A percentile compares a stretch with the other conserved stretches of the same genome.
Conservation (phyloP, 192 early-diverging fungal species). For the Backusella luteola region DNA sequence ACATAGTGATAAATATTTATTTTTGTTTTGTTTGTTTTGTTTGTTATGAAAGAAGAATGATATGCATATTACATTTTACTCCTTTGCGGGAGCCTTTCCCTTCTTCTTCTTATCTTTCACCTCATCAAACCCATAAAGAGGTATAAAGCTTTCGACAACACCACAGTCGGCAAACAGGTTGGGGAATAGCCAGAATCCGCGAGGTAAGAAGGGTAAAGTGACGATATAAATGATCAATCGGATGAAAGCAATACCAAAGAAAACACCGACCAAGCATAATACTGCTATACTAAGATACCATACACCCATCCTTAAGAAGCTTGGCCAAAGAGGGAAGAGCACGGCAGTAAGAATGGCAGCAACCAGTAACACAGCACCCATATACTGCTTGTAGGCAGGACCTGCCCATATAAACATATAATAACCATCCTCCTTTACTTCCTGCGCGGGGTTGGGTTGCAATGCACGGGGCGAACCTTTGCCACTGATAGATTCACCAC, state of each 20-base stretch:
- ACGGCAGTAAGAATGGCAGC: constrained; percentile 85
- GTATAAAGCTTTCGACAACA: constrained; percentile 91
- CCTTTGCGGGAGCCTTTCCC: background rate
- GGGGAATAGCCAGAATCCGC: constrained; percentile 95
- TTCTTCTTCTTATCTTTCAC: constrained; percentile 43
- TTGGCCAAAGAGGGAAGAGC: constrained; percentile 97
- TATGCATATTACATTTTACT: background rate
- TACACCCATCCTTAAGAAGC: constrained; percentile 73
- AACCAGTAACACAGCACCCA: constrained; percentile 80
- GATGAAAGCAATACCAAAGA: constrained; percentile 85
- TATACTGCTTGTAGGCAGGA: constrained; percentile 72
- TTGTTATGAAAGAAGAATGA: constrained; percentile 2
- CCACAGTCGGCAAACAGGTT: constrained; percentile 97
- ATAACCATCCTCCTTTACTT: constrained; percentile 70
- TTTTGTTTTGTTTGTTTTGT: background rate
- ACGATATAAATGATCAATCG: constrained; percentile 85
- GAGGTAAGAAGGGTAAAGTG: constrained; percentile 65
- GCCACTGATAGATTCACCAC: constrained; percentile 25
- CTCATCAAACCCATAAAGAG: constrained; percentile 83
- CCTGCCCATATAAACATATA: constrained; percentile 95
- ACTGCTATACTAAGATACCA: constrained; percentile 87
- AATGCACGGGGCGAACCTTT: constrained; percentile 28
- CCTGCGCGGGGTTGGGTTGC: constrained; percentile 20
- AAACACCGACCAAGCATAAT: constrained; percentile 82
- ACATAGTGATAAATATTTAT: background rate